Conservation (phyloP, 768 basidiomycete species). For the Boletellus sp. region DNA sequence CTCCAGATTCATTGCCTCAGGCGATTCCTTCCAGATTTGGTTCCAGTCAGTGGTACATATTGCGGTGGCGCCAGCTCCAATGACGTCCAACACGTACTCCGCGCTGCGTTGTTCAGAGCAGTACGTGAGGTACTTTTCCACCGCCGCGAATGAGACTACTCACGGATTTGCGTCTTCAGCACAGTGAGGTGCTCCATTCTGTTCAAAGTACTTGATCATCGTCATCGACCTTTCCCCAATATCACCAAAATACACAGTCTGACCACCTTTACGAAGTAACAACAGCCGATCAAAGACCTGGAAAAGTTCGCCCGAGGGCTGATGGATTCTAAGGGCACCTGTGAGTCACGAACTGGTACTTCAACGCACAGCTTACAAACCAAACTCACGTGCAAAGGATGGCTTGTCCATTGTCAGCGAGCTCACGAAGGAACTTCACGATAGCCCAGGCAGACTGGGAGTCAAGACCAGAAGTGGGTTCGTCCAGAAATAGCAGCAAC, state of each 20-base stretch:
- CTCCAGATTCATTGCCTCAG: slow-evolving; percentile 36
- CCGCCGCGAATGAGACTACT: neutral
- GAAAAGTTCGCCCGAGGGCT: slow-evolving; percentile 48
- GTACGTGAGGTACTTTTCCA: neutral
- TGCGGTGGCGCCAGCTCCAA: slow-evolving; percentile 54
- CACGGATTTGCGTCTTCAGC: slow-evolving; percentile 22
- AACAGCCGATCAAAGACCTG: slow-evolving; percentile 50
- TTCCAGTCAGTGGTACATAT: slow-evolving; percentile 47
- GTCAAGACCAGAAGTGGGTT: slow-evolving; percentile 56
- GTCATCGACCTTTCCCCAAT: slow-evolving; percentile 22
- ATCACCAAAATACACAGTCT: slow-evolving; percentile 67
- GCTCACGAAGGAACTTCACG: slow-evolving; percentile 45
- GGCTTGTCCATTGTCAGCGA: slow-evolving; percentile 52
- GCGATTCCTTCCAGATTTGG: slow-evolving; percentile 43
- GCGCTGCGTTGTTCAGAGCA: slow-evolving; percentile 29
- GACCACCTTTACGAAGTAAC: slow-evolving; percentile 49
- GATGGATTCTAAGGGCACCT: slow-evolving; percentile 15
- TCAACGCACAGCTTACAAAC: neutral
- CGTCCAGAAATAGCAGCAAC: slow-evolving; percentile 55
- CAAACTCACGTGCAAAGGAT: slow-evolving; percentile 50
- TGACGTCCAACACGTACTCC: slow-evolving; percentile 49
- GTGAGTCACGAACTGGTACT: neutral
- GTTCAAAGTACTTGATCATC: slow-evolving; percentile 23
- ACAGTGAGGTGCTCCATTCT: slow-evolving; percentile 20
- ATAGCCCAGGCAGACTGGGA: slow-evolving; percentile 52